Evolutionary conservation across 2,329 filamentous ascomycete species (phyloP).

Genomic region (Neofusicoccum umdonicola): DNA sequence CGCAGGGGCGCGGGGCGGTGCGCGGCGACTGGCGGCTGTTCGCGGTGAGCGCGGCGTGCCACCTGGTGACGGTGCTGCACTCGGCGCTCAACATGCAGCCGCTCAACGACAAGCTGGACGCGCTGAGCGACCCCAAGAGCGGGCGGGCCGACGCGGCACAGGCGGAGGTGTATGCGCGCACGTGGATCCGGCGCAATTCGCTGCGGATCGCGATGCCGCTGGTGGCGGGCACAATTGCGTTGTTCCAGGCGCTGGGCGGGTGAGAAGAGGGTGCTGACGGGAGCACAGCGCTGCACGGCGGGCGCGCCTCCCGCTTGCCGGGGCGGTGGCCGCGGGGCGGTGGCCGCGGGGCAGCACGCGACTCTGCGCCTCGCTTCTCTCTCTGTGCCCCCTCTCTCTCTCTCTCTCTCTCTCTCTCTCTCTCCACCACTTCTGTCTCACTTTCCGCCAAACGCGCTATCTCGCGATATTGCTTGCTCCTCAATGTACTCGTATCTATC

Average conservation of each 20-base stretch:
- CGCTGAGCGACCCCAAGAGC: constrained; percentile 35
- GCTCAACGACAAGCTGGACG: constrained; percentile 49
- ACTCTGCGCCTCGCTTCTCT: background rate
- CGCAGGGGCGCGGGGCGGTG: constrained; percentile 22
- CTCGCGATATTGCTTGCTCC: background rate
- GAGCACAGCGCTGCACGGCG: background rate
- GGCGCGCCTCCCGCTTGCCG: too few relatives aligned
- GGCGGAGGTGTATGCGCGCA: constrained; percentile 33
- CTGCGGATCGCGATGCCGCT: constrained; percentile 35
- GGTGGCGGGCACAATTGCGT: constrained; percentile 33
- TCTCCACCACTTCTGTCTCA: background rate
- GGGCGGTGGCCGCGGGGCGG: too few relatives aligned
- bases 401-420: background rate
- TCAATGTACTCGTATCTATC: background rate
- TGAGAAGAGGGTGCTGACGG: constrained; percentile 2
- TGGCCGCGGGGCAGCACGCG: background rate
- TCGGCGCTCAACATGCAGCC: constrained; percentile 53
- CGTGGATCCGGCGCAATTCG: constrained; percentile 37
- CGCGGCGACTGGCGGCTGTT: constrained; percentile 48
- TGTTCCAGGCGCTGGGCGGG: constrained; percentile 26
- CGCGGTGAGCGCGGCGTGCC: constrained; percentile 44
- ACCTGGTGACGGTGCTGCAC: constrained; percentile 49
- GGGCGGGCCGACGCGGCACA: constrained; percentile 30
- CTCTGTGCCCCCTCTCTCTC: too few relatives aligned
- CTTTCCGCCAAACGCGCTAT: too few relatives aligned